These are phyloP conservation scores for Aureobasidium sp. DNA, from an alignment of 2,329 filamentous ascomycete species.

Conservation along the genomic window DNA sequence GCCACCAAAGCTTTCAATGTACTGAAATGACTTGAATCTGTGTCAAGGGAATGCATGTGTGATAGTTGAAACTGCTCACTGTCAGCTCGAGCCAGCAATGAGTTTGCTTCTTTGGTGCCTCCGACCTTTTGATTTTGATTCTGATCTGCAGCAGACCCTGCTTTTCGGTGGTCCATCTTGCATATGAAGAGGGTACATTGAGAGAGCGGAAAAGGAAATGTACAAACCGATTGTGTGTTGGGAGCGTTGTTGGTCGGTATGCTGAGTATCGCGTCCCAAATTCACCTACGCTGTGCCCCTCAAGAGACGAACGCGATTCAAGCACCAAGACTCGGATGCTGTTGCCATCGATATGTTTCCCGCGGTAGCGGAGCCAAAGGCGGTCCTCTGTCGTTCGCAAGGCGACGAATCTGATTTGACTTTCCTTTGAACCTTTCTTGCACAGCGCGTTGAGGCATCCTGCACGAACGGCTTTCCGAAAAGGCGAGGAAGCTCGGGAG, in stretches of 20 bases:
- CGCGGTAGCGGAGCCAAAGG: neutral
- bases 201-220: neutral
- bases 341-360: neutral
- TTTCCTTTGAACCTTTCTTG: neutral
- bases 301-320: neutral
- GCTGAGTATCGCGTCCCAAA: neutral
- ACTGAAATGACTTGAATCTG: neutral
- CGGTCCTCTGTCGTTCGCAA: neutral
- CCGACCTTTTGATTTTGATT: neutral
- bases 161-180: neutral
- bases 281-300: neutral
- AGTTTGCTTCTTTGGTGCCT: neutral
- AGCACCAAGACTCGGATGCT: neutral
- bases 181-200: neutral
- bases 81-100: neutral
- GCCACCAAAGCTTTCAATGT: neutral
- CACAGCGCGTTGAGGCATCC: neutral
- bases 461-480: neutral
- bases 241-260: neutral
- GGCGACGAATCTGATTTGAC: neutral
- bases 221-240: neutral
- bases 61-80: neutral
- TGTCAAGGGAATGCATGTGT: neutral
- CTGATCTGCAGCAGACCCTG: neutral
- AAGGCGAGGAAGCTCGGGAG: neutral